Base-by-base conservation (phyloP, 2,329 filamentous ascomycete genomes). In the Aphanoascus verrucosus region DNA sequence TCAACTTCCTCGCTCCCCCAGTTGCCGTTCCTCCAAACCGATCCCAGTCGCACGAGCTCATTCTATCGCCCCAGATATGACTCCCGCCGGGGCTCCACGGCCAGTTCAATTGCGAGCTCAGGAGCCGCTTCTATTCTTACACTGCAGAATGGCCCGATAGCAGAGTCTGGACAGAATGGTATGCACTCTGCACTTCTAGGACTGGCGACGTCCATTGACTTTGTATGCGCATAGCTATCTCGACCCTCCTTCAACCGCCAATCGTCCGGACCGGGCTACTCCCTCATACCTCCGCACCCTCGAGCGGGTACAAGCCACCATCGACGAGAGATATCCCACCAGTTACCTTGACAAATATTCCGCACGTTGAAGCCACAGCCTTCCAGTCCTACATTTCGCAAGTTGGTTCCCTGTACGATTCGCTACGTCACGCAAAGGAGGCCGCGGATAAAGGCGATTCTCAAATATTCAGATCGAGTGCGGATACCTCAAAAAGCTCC, bases 281-380 rank as follows among this genome's bases (percentile, higher is more conserved):
- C 52, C 86, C 90, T 19, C 85, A 94, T 67, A 85, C 84, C 0
- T 77, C 83, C 1, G 82, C 67, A 31, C 59, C 85, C 2, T 80
- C 86, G 1, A 85, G 81, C 62, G 76, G 83, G 12, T 87, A 93
- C 63, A 91, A 85, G 61, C 84, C 87, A 12, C 91, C 91, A 0
- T 94, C 88, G 0, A 78, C 86, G 15, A 82, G 82, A 67, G 91
- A 98, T 65, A 98, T 98, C 37, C 91, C 91, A 1, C 91, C 91
- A 0, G 93, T 98, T 0, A 84, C 88, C 0, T 75, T 98, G 56
- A 90, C 89, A 6, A 95, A 94, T 62, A 87, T 97, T 44, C 80
- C 84, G 9, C 86, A 86, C 62, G 77, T 97, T 60, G 87, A 95
- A 38, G 70, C 81, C 0, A 80, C 84, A 57, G 84, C 86, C 54